Conservation (phyloP, 2,329 filamentous ascomycete genomes). For the Aspergillus neotritici region DNA sequence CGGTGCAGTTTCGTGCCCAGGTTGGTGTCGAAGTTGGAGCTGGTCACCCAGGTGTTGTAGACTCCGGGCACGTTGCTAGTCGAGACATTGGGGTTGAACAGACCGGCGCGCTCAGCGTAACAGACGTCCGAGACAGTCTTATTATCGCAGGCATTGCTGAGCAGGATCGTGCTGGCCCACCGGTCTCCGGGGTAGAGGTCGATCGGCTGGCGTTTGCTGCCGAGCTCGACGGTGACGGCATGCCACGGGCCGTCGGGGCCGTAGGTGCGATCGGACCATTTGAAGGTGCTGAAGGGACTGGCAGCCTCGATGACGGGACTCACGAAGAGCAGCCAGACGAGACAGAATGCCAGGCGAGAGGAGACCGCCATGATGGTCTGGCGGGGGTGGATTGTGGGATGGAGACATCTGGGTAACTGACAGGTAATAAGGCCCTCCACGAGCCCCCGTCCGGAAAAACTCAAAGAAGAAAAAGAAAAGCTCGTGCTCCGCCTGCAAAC, state of each 20-base stretch:
- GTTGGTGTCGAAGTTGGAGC: neutral
- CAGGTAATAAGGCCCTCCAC: no score
- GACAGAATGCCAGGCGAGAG: no score
- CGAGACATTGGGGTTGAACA: neutral
- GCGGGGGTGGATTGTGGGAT: no score
- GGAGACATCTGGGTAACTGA: no score
- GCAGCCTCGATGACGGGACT: no score
- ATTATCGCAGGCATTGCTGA: slow-evolving; percentile 2
- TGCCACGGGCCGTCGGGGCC: slow-evolving; percentile 20
- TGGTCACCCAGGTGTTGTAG: slow-evolving; percentile 1
- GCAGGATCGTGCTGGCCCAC: slow-evolving; percentile 6
- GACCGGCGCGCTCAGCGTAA: slow-evolving; percentile 1
- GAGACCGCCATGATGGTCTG: no score
- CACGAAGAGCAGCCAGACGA: no score
- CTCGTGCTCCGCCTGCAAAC: no score
- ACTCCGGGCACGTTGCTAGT: neutral
- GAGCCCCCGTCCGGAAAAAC: no score
- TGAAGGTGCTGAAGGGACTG: neutral
- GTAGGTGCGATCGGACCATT: slow-evolving; percentile 6
- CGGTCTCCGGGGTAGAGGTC: slow-evolving; percentile 10
- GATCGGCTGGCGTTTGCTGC: slow-evolving; percentile 1
- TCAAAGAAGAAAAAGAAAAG: no score
- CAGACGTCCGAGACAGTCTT: slow-evolving; percentile 4
- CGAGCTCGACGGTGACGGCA: slow-evolving; percentile 11
- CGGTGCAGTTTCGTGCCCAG: neutral